Evolutionary conservation across 2,329 filamentous ascomycete species (phyloP).

Genomic region (Sarocladium oryzae): DNA sequence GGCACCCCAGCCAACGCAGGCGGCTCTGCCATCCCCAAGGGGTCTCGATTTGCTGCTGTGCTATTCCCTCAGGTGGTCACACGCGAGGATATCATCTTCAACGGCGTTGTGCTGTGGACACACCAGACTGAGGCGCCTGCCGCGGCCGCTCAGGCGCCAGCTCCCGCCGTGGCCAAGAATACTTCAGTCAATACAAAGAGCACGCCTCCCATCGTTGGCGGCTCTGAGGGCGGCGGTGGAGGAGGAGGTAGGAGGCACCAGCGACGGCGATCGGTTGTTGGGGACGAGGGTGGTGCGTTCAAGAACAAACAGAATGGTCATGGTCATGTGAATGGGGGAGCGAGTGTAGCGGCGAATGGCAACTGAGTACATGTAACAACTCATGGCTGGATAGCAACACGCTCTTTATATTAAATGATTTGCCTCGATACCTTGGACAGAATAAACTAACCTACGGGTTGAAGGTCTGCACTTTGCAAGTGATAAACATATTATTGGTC

Average conservation of each 20-base stretch:
- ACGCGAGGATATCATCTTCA: constrained; percentile 17
- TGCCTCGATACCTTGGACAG: too few relatives aligned
- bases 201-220: constrained; percentile 2
- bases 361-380: constrained; percentile 2
- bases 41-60: constrained; percentile 11
- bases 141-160: background rate
- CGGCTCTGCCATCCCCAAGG: background rate
- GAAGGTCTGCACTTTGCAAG: too few relatives aligned
- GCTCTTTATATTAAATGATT: background rate
- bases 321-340: background rate
- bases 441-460: too few relatives aligned
- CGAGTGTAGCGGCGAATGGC: background rate
- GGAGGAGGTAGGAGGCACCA: background rate
- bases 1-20: background rate
- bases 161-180: background rate
- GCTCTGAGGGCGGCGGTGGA: background rate
- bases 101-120: constrained; percentile 19
- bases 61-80: constrained; percentile 21
- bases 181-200: background rate
- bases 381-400: background rate
- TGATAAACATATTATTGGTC: too few relatives aligned
- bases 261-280: background rate
- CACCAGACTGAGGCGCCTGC: constrained; percentile 14
- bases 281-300: background rate
- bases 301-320: constrained; percentile 5